Evolutionary conservation across 345 rosid species (phyloP).

Genomic region (Trapa incisa): DNA sequence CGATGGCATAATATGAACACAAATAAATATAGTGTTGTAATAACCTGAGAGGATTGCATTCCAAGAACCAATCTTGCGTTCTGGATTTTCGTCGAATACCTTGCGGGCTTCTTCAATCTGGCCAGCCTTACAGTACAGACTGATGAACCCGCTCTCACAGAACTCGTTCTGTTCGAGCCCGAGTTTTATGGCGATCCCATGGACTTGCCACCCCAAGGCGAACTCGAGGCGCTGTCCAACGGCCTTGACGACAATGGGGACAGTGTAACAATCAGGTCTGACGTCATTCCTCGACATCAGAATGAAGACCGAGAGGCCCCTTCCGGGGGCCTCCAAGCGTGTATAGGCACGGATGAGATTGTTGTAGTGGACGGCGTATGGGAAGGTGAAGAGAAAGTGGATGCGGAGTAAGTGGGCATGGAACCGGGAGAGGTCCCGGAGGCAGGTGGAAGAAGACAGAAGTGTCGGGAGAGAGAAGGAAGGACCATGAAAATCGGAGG

Average conservation of each 20-base stretch:
- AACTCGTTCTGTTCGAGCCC: constrained; percentile 48
- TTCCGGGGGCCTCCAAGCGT: constrained; percentile 37
- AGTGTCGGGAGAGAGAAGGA: constrained; percentile 21
- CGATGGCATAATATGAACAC: not conserved
- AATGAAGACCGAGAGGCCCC: constrained; percentile 30
- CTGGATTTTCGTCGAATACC: constrained; percentile 59
- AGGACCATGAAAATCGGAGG: not conserved
- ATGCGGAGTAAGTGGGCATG: constrained; percentile 43
- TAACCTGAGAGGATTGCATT: constrained; percentile 48
- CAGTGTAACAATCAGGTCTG: constrained; percentile 53
- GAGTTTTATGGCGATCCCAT: constrained; percentile 36
- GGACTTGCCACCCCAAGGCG: constrained; percentile 44
- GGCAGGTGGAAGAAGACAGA: constrained; percentile 31
- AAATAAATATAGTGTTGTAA: not conserved
- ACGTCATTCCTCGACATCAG: constrained; percentile 46
- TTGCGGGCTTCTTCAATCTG: constrained; percentile 36
- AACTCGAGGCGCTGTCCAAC: constrained; percentile 26
- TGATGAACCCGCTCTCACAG: constrained; percentile 69
- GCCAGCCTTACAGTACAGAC: constrained; percentile 40
- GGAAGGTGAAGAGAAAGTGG: constrained; percentile 23
- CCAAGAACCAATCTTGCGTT: constrained; percentile 77
- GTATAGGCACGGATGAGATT: constrained; percentile 60
- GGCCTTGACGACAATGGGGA: constrained; percentile 61
- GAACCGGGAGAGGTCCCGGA: constrained; percentile 32
- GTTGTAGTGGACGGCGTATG: constrained; percentile 50